Evolutionary conservation across 2,329 filamentous ascomycete species (phyloP), one percentile per base, ranked within the genome.

Genomic region (Talaromyces islandicus): DNA sequence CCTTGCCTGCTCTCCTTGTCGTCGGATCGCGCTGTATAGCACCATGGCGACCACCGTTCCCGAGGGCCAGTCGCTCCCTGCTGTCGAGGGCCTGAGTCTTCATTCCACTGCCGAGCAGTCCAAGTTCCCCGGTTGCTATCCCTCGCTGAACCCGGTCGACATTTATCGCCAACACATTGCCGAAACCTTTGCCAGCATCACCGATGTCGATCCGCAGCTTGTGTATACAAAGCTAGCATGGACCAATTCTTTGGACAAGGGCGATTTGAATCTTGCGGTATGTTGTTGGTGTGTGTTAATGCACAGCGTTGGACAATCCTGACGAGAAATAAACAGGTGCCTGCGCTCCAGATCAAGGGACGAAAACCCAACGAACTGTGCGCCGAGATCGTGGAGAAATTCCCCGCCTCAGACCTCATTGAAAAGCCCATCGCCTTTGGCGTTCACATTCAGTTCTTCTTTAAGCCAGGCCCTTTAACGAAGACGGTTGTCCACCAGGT

Each of bases 381-480:
- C 43, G 74, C 80, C 65, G 82, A 86, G 67, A 76, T 87, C 62
- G 81, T 75, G 21, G 77, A 81, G 38, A 74, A 84, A 70, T 85
- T 86, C 66, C 82, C 83, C 38, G 80, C 81, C 52, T 84, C 82
- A 54, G 82, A 84, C 29, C 77, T 88, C 29, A 77, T 88, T 62
- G 75, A 80, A 62, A 79, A 80, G 60, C 85, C 85, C 2, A 75
- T 77, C 29, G 75, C 80, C 21, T 79, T 81, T 55, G 86, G 85
- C 62, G 80, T 82, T 10, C 86, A 86, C 64, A 75, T 90, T 12
- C 81, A 83, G 58, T 88, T 89, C 74, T 86, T 87, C 74, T 88
- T 87, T 79, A 84, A 85, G 68, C 78, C 83, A 0, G 72, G 76
- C 17, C 77, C 81, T 7, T 77, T 89, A 24, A 80, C 80, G 10